Conservation (phyloP, 805 yeast species). For the Candida sphagnicola region DNA sequence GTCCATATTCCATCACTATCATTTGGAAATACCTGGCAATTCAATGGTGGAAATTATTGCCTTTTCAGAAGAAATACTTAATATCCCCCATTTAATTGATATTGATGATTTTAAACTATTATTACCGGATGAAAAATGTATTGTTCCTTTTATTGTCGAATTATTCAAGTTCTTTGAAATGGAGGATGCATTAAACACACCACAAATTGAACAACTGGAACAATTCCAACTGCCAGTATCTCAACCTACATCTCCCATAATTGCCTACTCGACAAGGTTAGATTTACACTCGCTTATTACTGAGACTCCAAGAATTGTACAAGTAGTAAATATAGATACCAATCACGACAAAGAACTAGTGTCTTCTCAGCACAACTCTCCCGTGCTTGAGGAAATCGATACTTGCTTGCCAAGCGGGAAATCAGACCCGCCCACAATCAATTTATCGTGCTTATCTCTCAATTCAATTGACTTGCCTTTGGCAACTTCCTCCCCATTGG, state of each 20-base stretch:
- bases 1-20: constrained; percentile 30
- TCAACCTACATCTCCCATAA: background rate
- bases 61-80: constrained; percentile 41
- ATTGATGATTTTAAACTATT: constrained; percentile 47
- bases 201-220: background rate
- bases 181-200: background rate
- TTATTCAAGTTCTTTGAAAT: constrained; percentile 46
- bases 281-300: background rate
- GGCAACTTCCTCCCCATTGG: no score
- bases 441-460: no score
- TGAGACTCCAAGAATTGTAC: no score
- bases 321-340: no score
- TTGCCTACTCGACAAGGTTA: background rate
- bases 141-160: constrained; percentile 55
- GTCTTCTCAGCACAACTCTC: no score
- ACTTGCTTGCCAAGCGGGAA: no score
- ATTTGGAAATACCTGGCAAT: constrained; percentile 21
- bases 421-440: no score
- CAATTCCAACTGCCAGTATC: background rate
- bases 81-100: constrained; percentile 51
- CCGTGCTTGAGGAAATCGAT: no score
- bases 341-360: no score
- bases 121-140: constrained; percentile 57
- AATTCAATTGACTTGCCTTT: no score
- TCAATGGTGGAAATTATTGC: constrained; percentile 32